Base-by-base conservation (phyloP, 73 alveolate species). In the Paramecium primaurelia region DNA sequence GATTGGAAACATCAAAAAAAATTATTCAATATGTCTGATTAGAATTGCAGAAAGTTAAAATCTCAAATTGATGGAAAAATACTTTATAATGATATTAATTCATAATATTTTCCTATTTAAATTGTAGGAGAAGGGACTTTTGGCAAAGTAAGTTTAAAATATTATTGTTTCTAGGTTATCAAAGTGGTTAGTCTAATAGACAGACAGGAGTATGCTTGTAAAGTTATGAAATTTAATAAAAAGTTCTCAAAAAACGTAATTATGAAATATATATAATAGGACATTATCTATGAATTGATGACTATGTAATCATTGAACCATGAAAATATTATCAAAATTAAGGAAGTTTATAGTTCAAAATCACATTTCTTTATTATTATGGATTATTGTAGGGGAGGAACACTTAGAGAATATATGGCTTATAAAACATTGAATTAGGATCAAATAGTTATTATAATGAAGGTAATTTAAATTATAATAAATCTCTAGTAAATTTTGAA, bases 381-480 rank as follows among this genome's bases (percentile, higher is more conserved):
- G 75, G 91, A 80, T 44, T 36, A 26, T 45, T 34, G 64, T 45
- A 42, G 58, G 11, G 91, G 91, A 25, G 91, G 91, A 18, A 80
- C 91, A 3, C 28, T 80, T n/a, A 40, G 58, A 49, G 30, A 80
- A 36, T 80, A 73, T 12, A 34, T 80, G 20, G 34, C 20, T 9
- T 45, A 8, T 20, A 42, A 34, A 22, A 25, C 37, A 1, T 49
- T 80, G 26, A 45, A 59, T 26, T 10, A 40, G 22, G 30, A 42
- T 25, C 30, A 42, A 49, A 80, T 80, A 25, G 34, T 42, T 26
- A 47, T 26, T 4, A 80, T 80, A 45, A 80, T 80, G 91, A 80
- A 80, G 30, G 91, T 80, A 80, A 14, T 4, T 2, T 54, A 6
- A 45, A 45, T 32, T 42, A 4, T 80, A 47, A 12, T 25, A 28